Evolutionary conservation across 495 filamentous ascomycete species (phyloP), one percentile per base, ranked within the genome.

Genomic region (Penicillium coprophilum): DNA sequence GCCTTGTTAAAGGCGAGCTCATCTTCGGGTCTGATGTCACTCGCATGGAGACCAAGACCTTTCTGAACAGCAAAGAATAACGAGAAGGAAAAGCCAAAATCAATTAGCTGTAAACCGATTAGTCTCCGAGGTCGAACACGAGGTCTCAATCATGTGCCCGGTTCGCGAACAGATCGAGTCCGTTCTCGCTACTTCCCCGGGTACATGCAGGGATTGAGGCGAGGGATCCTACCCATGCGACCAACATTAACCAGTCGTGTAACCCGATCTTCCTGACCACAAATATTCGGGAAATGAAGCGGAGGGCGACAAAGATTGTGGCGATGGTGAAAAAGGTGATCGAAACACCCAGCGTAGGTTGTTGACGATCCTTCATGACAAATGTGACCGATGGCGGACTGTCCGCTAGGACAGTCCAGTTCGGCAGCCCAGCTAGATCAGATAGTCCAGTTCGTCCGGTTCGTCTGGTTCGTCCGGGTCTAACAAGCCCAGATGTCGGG

Each of bases 181-280:
- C 30, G 38, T 23, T 46, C 31, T 46, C 30, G 15, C 32, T 20
- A 51, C 59, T 56, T 53, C 36, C 31, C 45, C 30, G 51, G 50
- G 27, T 59, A 34, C 48, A 55, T 66, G 66, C 56, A 66, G 63
- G 56, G 17, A 53, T 44, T 34, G 36, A 23, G 31, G 34, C 21
- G 36, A 49, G 24, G 51, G 27, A 55, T 45, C 38, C 21, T 17
- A 73, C 80, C 92, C 90, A 96, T 59, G 92, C 91, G 55, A 91
- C 40, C 21, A 91, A 66, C 58, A 97, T 96, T 62, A 89, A 80
- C 74, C 89, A 91, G 73, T 97, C 93, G 68, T 96, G 90, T 67
- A 78, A 77, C 28, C 78, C 80, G 13, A 92, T 70, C 53, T 75
- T 82, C 58, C 82, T 83, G 45, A 95, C 85, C 34, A 97, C 85